Evolutionary conservation across 805 yeast species (phyloP), one percentile per base, ranked within the genome.

Genomic region (Metschnikowia drakensbergensis): DNA sequence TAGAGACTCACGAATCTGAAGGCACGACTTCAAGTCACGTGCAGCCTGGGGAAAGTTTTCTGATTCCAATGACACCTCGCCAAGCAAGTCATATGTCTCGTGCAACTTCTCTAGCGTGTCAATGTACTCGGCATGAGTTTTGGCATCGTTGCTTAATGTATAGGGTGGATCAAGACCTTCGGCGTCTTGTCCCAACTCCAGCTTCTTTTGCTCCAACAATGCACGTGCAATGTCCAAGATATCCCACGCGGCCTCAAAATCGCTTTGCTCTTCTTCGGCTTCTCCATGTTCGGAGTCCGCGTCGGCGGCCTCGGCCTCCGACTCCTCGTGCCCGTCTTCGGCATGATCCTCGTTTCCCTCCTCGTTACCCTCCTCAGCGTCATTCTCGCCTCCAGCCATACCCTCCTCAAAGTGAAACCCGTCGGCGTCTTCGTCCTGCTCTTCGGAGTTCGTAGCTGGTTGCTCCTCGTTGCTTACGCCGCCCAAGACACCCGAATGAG

Each of bases 181-280:
- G 5, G 26, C 28, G 9, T 49, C 52, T 7, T 46, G 39, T 8
- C 48, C 28, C 6, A 58, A 30, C 6, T 65, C 54, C 26, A 68
- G 67, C 3, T 79, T 57, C 46, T 72, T 61, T 40, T 71, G 64
- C 60, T 80, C 83, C 56, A 80, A 85, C 38, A 86, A 63, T 2
- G 84, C 75, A 53, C 97, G 77, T 2, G 96, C 79, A 35, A 88
- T 71, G 61, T 91, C 96, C 17, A 90, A 69, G 6, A 88, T 78
- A 45, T 87, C 94, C 94, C 96, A 87, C 0, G 97, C 96, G 13
- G 84, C 80, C 62, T 86, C 95, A 59, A 92, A 88, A 58, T 86
- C 96, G 13, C 82, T 75, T 54, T 83, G 86, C 36, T 80, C 79
- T 23, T 59, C 62, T 1, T 59, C 65, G 3, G 53, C 59, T 0